A percentile compares a stretch with the other conserved stretches of the same genome.
Conservation (phyloP, 805 yeast species). For the Ogataea nonfermentans region DNA sequence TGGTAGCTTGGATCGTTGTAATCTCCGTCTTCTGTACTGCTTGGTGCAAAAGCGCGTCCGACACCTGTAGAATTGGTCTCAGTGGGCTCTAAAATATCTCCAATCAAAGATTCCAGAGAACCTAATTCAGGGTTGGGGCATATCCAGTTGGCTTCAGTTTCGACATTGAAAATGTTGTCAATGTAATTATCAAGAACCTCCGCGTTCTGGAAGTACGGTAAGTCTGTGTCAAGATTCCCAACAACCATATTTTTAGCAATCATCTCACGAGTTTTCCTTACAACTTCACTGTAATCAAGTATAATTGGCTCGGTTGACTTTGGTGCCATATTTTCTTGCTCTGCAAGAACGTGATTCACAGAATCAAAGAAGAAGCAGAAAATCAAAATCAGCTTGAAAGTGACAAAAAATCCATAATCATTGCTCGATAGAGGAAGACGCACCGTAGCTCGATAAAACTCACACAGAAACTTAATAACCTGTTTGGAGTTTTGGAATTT, state of each 20-base stretch:
- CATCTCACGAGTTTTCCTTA: background rate
- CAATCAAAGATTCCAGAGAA: background rate
- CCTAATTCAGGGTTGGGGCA: background rate
- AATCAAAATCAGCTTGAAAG: conserved; percentile 18
- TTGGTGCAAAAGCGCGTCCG: too few relatives aligned
- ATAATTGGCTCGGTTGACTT: background rate
- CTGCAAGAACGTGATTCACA: background rate
- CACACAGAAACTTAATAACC: conserved; percentile 15
- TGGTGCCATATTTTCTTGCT: background rate
- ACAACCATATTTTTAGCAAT: background rate
- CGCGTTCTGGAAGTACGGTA: conserved; percentile 6
- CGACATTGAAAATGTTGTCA: conserved; percentile 3
- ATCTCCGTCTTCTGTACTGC: too few relatives aligned
- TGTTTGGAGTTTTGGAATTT: conserved; percentile 14
- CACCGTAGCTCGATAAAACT: conserved; percentile 13
- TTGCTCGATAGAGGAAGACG: conserved; percentile 4
- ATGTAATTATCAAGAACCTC: conserved; percentile 4
- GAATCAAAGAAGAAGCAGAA: conserved; percentile 21
- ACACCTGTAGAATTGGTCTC: background rate
- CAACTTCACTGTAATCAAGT: background rate
- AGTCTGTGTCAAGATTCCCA: conserved; percentile 10
- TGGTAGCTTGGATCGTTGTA: too few relatives aligned
- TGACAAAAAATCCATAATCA: conserved; percentile 20
- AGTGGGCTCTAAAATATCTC: too few relatives aligned
- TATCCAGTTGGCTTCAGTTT: conserved; percentile 1